Conservation (phyloP, 768 basidiomycete species). For the Trametes cubensis region DNA sequence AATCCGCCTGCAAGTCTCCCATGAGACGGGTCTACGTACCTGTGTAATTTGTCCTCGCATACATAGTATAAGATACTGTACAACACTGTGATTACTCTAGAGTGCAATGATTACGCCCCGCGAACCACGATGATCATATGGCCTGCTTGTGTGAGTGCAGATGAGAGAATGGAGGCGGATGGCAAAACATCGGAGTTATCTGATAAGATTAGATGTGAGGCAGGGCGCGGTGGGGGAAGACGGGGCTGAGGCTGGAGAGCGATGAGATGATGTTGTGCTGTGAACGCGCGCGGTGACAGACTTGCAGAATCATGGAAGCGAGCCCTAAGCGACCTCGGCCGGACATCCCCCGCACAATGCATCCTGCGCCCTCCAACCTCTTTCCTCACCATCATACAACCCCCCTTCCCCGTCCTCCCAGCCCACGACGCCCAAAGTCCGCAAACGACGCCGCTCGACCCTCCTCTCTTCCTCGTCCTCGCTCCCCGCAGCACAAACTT, state of each 20-base stretch:
- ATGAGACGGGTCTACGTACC: too few relatives aligned
- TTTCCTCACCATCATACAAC: constrained; percentile 8
- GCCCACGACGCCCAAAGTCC: constrained; percentile 8
- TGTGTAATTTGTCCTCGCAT: background rate
- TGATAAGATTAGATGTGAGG: constrained; percentile 21
- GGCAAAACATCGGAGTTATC: constrained; percentile 6
- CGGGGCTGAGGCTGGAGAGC: background rate
- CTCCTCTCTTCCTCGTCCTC: constrained; percentile 6
- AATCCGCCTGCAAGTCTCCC: background rate
- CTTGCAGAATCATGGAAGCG: constrained; percentile 18
- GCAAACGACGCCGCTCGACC: constrained; percentile 1
- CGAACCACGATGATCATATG: too few relatives aligned
- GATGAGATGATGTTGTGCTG: constrained; percentile 9
- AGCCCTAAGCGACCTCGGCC: constrained; percentile 25
- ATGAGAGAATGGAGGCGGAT: background rate
- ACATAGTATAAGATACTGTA: constrained; percentile 4
- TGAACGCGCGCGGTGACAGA: constrained; percentile 20
- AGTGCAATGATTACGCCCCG: background rate
- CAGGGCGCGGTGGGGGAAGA: background rate
- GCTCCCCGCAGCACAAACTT: constrained; percentile 15
- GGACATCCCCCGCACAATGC: constrained; percentile 21
- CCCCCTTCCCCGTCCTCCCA: constrained; percentile 6
- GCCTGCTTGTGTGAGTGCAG: background rate
- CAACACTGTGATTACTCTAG: constrained; percentile 5
- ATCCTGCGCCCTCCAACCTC: constrained; percentile 15